Percentiles rank a stretch among this genome's conserved stretches.
These are phyloP conservation scores for Arctostaphylos glauca DNA, from an alignment of 148 eudicot genomes.

Conservation along the genomic window DNA sequence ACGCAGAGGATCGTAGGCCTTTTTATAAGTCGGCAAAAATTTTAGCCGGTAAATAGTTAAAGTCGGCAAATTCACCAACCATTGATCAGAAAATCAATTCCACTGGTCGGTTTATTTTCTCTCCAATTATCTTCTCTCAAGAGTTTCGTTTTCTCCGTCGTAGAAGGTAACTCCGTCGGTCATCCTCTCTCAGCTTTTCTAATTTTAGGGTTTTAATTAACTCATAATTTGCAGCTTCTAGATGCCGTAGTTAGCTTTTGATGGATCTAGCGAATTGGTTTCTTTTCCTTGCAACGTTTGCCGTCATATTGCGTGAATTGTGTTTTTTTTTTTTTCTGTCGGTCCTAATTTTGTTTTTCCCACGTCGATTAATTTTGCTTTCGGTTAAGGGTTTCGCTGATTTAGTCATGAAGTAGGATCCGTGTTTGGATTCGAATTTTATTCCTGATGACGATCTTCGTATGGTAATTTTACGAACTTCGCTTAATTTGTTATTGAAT, in stretches of 20 bases:
- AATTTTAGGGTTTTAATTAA: neutral
- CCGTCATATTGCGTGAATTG: neutral
- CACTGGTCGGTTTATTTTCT: neutral
- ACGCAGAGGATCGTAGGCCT: too few relatives aligned
- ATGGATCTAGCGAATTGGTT: too few relatives aligned
- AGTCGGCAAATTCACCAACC: neutral
- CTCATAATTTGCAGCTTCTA: neutral
- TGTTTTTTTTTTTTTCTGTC: neutral
- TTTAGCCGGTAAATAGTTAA: neutral
- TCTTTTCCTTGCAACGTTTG: neutral
- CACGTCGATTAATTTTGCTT: neutral
- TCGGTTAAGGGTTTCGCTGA: neutral
- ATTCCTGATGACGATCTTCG: neutral
- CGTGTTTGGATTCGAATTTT: neutral
- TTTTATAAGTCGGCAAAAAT: neutral
- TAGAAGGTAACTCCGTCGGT: neutral
- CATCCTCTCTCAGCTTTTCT: neutral
- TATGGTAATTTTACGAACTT: neutral
- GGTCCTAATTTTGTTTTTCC: neutral
- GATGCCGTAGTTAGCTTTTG: neutral
- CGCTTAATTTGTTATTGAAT: neutral
- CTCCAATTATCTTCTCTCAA: neutral
- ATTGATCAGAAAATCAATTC: neutral
- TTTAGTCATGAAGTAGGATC: neutral
- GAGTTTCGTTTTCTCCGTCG: neutral